Evolutionary conservation across 176 grass and related monocot species (phyloP).

Genomic region (Ensete ventricosum): DNA sequence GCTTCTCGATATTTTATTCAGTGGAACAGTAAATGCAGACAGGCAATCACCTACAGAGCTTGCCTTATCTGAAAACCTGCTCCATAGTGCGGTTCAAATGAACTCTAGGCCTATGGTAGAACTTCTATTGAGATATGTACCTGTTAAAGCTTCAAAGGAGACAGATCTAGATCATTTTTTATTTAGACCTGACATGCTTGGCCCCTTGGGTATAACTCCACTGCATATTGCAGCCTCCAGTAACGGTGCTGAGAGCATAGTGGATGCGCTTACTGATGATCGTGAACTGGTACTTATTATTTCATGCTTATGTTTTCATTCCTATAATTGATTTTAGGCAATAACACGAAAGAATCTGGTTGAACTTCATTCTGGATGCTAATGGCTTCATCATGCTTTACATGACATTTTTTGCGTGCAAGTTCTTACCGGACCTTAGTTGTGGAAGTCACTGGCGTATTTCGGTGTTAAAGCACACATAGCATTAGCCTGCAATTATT

Average conservation of each 20-base stretch:
- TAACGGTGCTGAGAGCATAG: slow-evolving; percentile 47
- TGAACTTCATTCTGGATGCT: no score
- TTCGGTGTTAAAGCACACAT: no score
- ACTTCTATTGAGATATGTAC: slow-evolving; percentile 57
- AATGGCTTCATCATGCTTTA: no score
- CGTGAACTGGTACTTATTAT: slow-evolving; percentile 63
- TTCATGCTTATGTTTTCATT: slow-evolving; percentile 17
- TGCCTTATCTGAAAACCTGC: slow-evolving; percentile 60
- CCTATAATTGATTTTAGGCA: neutral
- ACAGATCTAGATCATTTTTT: slow-evolving; percentile 36
- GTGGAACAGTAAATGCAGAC: slow-evolving; percentile 52
- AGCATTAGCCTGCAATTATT: neutral
- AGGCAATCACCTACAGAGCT: slow-evolving; percentile 60
- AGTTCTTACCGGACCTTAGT: neutral
- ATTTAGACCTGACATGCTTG: slow-evolving; percentile 71
- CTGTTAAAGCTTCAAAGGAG: slow-evolving; percentile 25
- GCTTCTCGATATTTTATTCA: slow-evolving; percentile 79
- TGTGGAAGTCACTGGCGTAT: no score
- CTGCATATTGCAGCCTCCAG: slow-evolving; percentile 85
- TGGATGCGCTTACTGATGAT: slow-evolving; percentile 84
- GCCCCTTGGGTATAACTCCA: slow-evolving; percentile 58
- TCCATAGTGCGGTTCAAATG: slow-evolving; percentile 53
- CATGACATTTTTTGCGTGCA: neutral
- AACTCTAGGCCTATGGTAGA: slow-evolving; percentile 64
- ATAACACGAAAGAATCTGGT: neutral